Percentiles rank a stretch among this genome's conserved stretches.
Conservation (phyloP, 192 early-diverging fungal species). For the Coemansia reversa region DNA sequence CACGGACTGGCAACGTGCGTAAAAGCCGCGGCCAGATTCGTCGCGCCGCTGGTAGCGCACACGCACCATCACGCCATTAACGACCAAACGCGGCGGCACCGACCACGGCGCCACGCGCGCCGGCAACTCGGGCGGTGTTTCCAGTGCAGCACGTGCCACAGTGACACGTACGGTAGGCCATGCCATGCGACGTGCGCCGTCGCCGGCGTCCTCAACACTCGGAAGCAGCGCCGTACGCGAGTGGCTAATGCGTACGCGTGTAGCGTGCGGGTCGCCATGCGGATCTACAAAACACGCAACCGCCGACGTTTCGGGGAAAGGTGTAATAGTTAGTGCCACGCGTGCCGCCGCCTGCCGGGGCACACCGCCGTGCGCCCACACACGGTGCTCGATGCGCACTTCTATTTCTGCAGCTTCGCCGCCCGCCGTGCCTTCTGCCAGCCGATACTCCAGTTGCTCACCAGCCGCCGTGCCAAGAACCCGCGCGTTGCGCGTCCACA, state of each 20-base stretch:
- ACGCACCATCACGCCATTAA: constrained; percentile 31
- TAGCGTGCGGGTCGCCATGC: constrained; percentile 46
- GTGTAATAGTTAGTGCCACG: constrained; percentile 20
- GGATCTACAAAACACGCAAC: constrained; percentile 53
- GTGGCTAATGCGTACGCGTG: constrained; percentile 42
- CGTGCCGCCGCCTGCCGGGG: constrained; percentile 7
- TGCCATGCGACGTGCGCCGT: constrained; percentile 16
- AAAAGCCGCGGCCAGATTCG: constrained; percentile 25
- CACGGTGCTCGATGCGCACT: constrained; percentile 47
- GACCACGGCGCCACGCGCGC: constrained; percentile 26
- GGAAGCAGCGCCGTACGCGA: constrained; percentile 31
- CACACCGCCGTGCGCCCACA: constrained; percentile 29
- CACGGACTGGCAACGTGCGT: constrained; percentile 44
- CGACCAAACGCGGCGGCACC: constrained; percentile 39
- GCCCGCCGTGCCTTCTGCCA: constrained; percentile 13
- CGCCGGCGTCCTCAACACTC: constrained; percentile 10
- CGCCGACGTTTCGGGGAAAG: constrained; percentile 19
- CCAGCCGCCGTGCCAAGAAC: constrained; percentile 5
- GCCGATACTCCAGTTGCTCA: constrained; percentile 15
- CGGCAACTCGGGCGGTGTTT: neutral
- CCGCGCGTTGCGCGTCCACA: constrained; percentile 45
- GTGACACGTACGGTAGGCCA: constrained; percentile 38
- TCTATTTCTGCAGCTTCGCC: constrained; percentile 28
- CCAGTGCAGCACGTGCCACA: constrained; percentile 6
- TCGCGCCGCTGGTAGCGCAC: constrained; percentile 43